Conservation (phyloP, 2,329 filamentous ascomycete genomes). For the Arthrobotrys entomopaga region DNA sequence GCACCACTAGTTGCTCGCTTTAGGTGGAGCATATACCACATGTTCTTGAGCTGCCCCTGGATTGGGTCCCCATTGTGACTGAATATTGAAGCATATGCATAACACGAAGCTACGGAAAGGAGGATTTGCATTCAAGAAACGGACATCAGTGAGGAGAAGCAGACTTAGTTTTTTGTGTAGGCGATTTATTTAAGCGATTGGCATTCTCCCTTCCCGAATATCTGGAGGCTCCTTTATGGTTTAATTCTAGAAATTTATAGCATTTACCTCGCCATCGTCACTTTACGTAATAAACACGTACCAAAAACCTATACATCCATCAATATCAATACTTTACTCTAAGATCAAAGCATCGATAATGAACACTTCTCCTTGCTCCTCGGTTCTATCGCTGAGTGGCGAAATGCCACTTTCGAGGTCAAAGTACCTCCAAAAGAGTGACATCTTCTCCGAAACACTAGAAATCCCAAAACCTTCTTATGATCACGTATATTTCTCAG, state of each 20-base stretch:
- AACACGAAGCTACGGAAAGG: background rate
- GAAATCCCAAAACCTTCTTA: background rate
- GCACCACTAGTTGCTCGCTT: too few relatives aligned
- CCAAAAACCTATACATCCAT: background rate
- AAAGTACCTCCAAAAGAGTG: constrained; percentile 26
- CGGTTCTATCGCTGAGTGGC: constrained; percentile 23
- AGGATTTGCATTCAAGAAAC: background rate
- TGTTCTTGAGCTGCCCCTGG: background rate
- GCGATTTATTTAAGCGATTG: constrained; percentile 4
- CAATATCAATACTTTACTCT: background rate
- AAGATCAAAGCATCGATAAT: background rate
- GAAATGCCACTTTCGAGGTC: constrained; percentile 20
- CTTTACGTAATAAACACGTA: background rate
- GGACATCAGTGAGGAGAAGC: background rate
- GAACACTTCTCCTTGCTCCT: constrained; percentile 22
- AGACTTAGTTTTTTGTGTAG: background rate
- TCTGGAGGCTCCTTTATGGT: background rate
- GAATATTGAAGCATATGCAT: background rate
- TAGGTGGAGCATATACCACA: background rate
- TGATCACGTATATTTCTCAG: constrained; percentile 5
- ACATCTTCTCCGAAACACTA: constrained; percentile 15
- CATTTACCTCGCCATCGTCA: background rate
- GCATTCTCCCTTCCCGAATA: background rate
- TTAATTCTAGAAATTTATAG: background rate
- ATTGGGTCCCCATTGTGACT: background rate